Evolutionary conservation across 805 yeast genomes (phyloP), one percentile per base, ranked within the genome.

Genomic region (Nakazawaea pomicola): DNA sequence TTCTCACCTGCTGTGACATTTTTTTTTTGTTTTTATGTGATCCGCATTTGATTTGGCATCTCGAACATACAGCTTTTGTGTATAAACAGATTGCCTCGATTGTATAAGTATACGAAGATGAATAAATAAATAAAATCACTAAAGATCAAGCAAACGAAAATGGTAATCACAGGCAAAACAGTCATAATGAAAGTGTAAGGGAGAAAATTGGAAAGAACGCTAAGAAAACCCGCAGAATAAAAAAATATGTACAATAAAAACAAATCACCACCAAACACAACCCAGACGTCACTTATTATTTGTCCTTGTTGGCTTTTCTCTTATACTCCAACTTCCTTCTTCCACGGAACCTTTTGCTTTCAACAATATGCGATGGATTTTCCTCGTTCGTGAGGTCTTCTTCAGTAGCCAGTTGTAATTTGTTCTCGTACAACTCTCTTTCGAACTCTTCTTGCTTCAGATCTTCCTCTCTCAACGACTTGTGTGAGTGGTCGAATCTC

Each of bases 401-500:
- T 23, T 40, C 45, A 8, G 28, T 43, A 1, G 38, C 33, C 37
- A 27, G 33, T 19, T 35, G 28, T n/a, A 40, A n/a, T 21, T 39
- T 43, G 4, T 28, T 27, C 28, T 44, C 40, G 18, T 30, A 33
- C 12, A 36, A 28, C n/a, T 40, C 44, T 40, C 40, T 41, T 10
- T 37, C 39, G 14, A 36, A 33, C 20, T 36, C 34, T 29, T 44
- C 44, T 12, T 32, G 43, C 42, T 38, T 48, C 44, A 11, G 43
- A 20, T 21, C 41, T 14, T 43, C 44, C 25, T 51, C 54, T 8
- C 44, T 38, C 21, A 43, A 41, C 2, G 55, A 53, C 25, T 49
- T 48, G 44, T 50, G 41, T 40, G 54, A 49, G 24, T 50, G 47
- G 19, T 50, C 43, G 30, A 50, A 38, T 14, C 50, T 47, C 10